Evolutionary conservation across 306 rosid genomes (phyloP), one percentile per base, ranked within the genome.

Genomic region (Vicia sativa): DNA sequence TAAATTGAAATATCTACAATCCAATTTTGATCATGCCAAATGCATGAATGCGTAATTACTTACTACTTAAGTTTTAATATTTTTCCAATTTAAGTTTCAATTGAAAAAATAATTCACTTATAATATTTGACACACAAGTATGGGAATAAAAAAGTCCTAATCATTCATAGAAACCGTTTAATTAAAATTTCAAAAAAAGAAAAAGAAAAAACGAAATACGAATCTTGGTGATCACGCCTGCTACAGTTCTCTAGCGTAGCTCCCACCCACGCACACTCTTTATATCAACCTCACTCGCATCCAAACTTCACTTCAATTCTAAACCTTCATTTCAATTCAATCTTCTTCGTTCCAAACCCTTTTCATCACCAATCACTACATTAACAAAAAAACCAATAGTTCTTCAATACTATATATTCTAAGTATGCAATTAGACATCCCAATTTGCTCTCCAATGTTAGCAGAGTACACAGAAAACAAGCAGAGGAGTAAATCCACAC

Each of bases 201-300:
- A 19, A 50, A 19, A 0, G 13, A 49, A 7, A 49, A 9, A 49
- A 10, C 2, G 1, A 21, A 52, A 52, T 21, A 21, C 14, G 13
- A 52, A 52, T 28, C 41, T 29, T 56, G 58, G 34, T 1, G 31
- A 5, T 11, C 58, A 52, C 58, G 58, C 14, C 9, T 52, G 14
- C 58, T 52, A 52, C 58, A 52, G 58, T 52, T 23, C 25, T 52
- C 58, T 21, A 52, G 14, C 21, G 34, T 21, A 52, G 14, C 21
- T 52, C 58, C 14, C 58, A 52, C 58, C 11, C 26, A 7, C 54
- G 9, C 56, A 16, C 5, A 3, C 37, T 11, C 10, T 54, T 56
- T 29, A 56, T 14, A 26, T 39, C 12, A 56, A 29, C 38, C 62
- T 28, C 41, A 56, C 62, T 55, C 19, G 1, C 10, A n/a, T 13